These are phyloP conservation scores for Trichoderma erinaceum DNA, from an alignment of 495 filamentous ascomycete genomes.

Conservation along the genomic window DNA sequence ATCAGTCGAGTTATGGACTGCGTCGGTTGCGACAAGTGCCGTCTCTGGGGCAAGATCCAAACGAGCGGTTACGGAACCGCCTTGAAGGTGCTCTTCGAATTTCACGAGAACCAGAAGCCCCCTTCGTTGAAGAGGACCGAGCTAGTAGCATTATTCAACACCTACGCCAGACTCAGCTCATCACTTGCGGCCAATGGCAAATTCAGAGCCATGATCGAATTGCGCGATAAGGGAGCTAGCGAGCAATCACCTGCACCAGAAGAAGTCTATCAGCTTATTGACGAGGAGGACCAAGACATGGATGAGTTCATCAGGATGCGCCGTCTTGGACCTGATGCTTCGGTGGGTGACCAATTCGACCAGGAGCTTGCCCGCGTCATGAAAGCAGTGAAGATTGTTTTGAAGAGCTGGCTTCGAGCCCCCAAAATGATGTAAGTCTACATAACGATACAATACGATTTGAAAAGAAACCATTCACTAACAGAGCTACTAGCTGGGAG, in stretches of 20 bases:
- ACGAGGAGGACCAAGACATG: slow-evolving; percentile 5
- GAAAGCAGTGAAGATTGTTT: slow-evolving; percentile 55
- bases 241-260: slow-evolving; percentile 25
- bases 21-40: slow-evolving; percentile 97
- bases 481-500: slow-evolving; percentile 41
- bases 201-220: slow-evolving; percentile 67
- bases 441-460: neutral
- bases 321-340: slow-evolving; percentile 29
- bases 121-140: slow-evolving; percentile 81
- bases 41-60: slow-evolving; percentile 97
- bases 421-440: slow-evolving; percentile 66
- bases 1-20: slow-evolving; percentile 97
- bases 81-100: slow-evolving; percentile 92
- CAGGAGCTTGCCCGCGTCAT: slow-evolving; percentile 58
- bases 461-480: neutral
- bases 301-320: slow-evolving; percentile 30
- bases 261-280: slow-evolving; percentile 14
- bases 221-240: slow-evolving; percentile 37
- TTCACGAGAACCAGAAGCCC: slow-evolving; percentile 63
- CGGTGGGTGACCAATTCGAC: slow-evolving; percentile 52
- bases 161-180: slow-evolving; percentile 76
- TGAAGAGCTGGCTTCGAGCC: slow-evolving; percentile 62
- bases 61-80: slow-evolving; percentile 92
- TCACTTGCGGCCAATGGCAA: slow-evolving; percentile 66
- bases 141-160: slow-evolving; percentile 90